These are phyloP conservation scores for Eucalyptus microcorys DNA, from an alignment of 345 rosid species.

Conservation along the genomic window DNA sequence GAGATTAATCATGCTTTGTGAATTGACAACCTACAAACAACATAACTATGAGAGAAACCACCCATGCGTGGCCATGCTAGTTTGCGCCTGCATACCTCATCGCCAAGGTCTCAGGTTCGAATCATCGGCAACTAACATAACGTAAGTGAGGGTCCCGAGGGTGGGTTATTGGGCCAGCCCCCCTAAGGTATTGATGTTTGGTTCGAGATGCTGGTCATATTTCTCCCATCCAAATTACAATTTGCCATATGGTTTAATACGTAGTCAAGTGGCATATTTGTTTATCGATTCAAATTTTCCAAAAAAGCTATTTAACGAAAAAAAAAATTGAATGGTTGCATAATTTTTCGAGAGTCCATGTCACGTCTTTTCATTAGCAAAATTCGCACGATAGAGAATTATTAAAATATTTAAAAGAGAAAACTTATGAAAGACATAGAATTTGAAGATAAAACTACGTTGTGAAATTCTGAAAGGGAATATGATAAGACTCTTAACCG, in stretches of 20 bases:
- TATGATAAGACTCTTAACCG: not conserved
- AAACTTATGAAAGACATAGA: not conserved
- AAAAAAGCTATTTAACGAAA: not conserved
- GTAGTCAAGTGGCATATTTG: not conserved
- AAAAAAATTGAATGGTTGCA: not conserved
- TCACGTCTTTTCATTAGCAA: not conserved
- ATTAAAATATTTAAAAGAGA: not conserved
- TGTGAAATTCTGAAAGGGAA: not conserved
- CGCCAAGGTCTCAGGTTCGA: no score
- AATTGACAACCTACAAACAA: not conserved
- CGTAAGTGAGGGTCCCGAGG: no score
- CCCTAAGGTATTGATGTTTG: no score
- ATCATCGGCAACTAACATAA: no score
- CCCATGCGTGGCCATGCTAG: no score
- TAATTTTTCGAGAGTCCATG: not conserved
- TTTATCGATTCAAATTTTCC: not conserved
- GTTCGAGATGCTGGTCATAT: not conserved
- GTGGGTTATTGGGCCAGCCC: no score
- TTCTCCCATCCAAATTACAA: not conserved
- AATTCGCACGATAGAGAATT: rapidly evolving
- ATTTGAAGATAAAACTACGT: not conserved
- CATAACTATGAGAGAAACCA: not conserved
- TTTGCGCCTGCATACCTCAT: no score
- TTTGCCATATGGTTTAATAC: not conserved
- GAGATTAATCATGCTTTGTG: rapidly evolving